Conservation (phyloP, 2,329 filamentous ascomycete genomes). For the Exophiala sideris region DNA sequence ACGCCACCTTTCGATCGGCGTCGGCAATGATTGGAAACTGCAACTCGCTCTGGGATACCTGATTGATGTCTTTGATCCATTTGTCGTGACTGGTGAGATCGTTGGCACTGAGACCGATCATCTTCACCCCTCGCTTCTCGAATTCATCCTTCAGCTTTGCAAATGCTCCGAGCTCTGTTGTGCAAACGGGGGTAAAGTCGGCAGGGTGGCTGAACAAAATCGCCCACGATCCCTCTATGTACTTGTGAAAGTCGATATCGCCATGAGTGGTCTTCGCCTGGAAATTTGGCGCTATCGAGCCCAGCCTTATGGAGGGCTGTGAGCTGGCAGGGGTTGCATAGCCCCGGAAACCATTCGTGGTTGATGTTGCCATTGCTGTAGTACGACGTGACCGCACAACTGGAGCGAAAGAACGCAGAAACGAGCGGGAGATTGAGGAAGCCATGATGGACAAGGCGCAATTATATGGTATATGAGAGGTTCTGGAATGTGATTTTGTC, state of each 20-base stretch:
- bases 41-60: constrained; percentile 68
- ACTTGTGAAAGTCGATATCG: constrained; percentile 67
- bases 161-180: constrained; percentile 90
- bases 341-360: not conserved
- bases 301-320: constrained; percentile 59
- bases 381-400: constrained; percentile 1
- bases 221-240: constrained; percentile 66
- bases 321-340: constrained; percentile 15
- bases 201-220: constrained; percentile 68
- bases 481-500: not conserved
- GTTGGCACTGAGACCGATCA: constrained; percentile 86
- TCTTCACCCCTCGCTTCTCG: constrained; percentile 79
- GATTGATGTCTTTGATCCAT: constrained; percentile 88
- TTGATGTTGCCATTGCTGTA: not conserved
- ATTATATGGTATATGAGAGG: not conserved
- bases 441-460: constrained; percentile 1
- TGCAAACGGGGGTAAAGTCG: constrained; percentile 94
- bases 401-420: constrained; percentile 7
- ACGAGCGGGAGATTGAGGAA: constrained; percentile 6
- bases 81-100: constrained; percentile 75
- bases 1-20: constrained; percentile 73
- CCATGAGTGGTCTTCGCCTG: constrained; percentile 63
- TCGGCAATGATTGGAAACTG: constrained; percentile 79
- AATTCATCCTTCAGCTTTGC: constrained; percentile 87
- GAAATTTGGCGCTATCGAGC: constrained; percentile 65